These are phyloP conservation scores for Daucus carota DNA, from an alignment of 129 eudicot genomes.

Conservation along the genomic window DNA sequence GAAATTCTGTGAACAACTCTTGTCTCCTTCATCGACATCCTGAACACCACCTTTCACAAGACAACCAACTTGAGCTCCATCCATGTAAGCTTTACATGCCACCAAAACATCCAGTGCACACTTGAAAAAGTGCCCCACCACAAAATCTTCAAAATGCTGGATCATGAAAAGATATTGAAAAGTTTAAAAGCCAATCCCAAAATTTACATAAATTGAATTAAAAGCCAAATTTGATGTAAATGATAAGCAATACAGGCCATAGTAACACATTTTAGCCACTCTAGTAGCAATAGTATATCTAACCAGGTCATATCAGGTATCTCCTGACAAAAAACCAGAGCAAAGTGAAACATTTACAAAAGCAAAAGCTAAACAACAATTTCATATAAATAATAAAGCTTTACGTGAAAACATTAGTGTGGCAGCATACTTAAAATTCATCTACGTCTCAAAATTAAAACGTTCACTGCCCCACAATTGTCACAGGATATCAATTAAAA, in stretches of 20 bases:
- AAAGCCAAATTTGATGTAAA: not conserved
- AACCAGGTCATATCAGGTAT: not conserved
- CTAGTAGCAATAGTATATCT: not conserved
- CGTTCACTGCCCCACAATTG: not conserved
- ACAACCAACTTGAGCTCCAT: conserved; percentile 64
- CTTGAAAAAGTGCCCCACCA: conserved; percentile 56
- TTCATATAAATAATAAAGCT: not conserved
- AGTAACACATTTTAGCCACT: not conserved
- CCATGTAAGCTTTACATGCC: conserved; percentile 53
- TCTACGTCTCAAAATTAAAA: not conserved
- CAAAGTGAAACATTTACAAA: not conserved
- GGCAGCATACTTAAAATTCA: not conserved
- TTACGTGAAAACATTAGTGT: not conserved
- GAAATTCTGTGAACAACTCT: conserved; percentile 40
- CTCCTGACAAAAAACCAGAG: not conserved
- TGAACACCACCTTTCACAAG: conserved; percentile 57
- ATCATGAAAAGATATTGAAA: conserved; percentile 19
- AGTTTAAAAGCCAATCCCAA: not conserved
- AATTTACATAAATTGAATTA: not conserved
- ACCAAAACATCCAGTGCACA: conserved; percentile 46
- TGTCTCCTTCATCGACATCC: conserved; percentile 42
- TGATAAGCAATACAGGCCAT: not conserved
- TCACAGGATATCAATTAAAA: too few species aligned
- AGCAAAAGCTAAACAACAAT: not conserved
- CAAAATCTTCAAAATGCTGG: conserved; percentile 80